These are phyloP conservation scores for Diplodia mutila DNA, from an alignment of 2,329 filamentous ascomycete species.

Conservation along the genomic window DNA sequence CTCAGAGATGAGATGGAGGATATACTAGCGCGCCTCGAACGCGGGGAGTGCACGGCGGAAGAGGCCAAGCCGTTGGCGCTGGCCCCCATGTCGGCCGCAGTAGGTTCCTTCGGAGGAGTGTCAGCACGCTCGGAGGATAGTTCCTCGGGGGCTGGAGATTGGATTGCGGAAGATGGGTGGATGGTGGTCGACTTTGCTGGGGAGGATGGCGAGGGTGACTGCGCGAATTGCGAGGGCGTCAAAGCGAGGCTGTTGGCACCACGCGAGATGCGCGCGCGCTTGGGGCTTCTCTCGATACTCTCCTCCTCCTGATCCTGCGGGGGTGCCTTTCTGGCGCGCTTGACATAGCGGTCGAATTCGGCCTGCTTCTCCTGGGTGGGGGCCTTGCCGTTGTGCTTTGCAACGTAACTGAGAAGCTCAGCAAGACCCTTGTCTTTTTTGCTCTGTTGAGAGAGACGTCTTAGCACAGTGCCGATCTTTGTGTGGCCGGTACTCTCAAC, in stretches of 20 bases:
- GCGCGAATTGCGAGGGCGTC: conserved; percentile 20
- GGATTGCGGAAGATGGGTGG: conserved; percentile 3
- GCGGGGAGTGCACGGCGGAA: conserved; percentile 8
- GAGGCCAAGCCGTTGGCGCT: conserved; percentile 19
- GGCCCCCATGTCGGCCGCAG: neutral
- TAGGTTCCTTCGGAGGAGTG: conserved; percentile 13
- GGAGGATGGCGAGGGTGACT: conserved; percentile 5
- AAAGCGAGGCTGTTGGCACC: conserved; percentile 15
- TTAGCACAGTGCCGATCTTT: conserved; percentile 25
- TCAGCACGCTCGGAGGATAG: conserved; percentile 5
- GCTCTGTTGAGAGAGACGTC: conserved; percentile 46
- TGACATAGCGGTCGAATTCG: conserved; percentile 50
- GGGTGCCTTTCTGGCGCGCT: conserved; percentile 26
- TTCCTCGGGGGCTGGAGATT: conserved; percentile 14
- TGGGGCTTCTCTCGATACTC: conserved; percentile 15
- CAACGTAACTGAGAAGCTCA: conserved; percentile 44
- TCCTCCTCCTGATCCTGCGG: conserved; percentile 6
- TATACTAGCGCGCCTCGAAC: conserved; percentile 18
- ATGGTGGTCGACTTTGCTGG: conserved; percentile 7
- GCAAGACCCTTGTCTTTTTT: conserved; percentile 42
- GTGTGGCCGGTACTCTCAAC: conserved; percentile 14
- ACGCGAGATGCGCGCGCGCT: conserved; percentile 22
- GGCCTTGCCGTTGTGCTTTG: conserved; percentile 46
- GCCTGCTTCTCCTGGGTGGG: conserved; percentile 44
- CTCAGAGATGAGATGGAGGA: conserved; percentile 20